Conservation (phyloP, 148 eudicot species). For the Heliosperma pusillum region DNA sequence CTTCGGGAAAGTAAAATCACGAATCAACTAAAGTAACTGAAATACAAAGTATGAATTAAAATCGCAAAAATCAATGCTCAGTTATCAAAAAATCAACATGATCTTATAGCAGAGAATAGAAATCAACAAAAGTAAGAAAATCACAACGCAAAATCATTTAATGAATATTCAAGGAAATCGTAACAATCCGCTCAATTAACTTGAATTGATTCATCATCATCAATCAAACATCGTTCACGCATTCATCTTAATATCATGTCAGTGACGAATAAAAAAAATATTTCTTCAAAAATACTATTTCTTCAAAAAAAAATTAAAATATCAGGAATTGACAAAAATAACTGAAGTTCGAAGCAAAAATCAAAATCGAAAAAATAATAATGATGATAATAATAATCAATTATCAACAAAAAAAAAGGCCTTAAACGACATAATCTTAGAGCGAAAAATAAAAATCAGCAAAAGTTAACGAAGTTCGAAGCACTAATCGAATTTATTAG, state of each 20-base stretch:
- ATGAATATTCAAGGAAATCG: too few relatives aligned
- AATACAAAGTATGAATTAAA: background rate
- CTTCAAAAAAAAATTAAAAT: too few relatives aligned
- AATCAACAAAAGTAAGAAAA: background rate
- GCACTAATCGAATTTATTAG: background rate
- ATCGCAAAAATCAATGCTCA: background rate
- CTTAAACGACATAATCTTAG: background rate
- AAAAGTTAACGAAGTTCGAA: background rate
- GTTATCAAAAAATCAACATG: background rate
- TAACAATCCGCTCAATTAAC: too few relatives aligned
- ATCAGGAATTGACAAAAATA: background rate
- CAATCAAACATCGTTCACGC: too few relatives aligned
- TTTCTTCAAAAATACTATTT: too few relatives aligned
- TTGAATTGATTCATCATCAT: too few relatives aligned
- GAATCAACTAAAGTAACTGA: background rate
- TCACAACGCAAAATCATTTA: background rate
- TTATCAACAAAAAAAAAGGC: background rate
- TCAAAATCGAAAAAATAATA: too few relatives aligned
- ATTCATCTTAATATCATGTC: too few relatives aligned
- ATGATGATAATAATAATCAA: too few relatives aligned
- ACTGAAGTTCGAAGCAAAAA: background rate
- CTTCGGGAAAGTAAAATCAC: background rate
- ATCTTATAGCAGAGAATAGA: background rate
- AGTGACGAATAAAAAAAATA: too few relatives aligned
- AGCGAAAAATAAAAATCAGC: background rate